Base-by-base conservation (phyloP, 331 rosid genomes). In the Quercus phellos region DNA sequence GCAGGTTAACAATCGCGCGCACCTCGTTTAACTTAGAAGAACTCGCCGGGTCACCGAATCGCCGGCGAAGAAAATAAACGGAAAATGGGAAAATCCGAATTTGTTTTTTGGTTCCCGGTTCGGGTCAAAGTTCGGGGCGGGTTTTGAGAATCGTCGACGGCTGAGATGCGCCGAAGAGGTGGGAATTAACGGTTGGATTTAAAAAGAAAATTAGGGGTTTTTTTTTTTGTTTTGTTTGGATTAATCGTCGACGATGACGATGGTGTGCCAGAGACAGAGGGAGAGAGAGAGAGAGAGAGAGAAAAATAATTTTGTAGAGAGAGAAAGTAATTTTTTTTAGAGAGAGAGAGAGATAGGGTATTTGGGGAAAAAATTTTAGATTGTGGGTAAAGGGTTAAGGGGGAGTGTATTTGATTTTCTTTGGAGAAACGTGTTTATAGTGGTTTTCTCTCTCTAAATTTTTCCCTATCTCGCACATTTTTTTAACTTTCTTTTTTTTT, bases 241-340 rank as follows among this genome's bases (percentile, higher is more conserved):
- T 90, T 93, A 88, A 90, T 88, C 95, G 89, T 74, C 84, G 83
- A 80, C 76, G 89, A 59, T 73, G 84, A 38, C 70, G 58, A 60
- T 26, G 77, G 66, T 12, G 67, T 1, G 67, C 35, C 43, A 30
- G 76, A 74, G 51, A 78, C 81, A 75, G 67, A 81, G 66, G 72
- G 22, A 66, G 56, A 53, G 55, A 72, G 77, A 18, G 54, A 72
- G 77, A 18, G 54, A 80, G 79, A 75, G 67, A 86, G 85, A 77
- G 32, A 24, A 24, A 75, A 60, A 54, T 46, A 72, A 68, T 72
- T 81, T 74, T 5, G 29, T 71, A 34, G 42, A 55, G 22, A 74
- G 74, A 51, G 78, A 76, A 9, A 58, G 73, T 67, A 60, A 74
- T 53, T 56, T 82, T 80, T 79, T 74, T 42, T 32, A 30, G 70